Percentiles rank a stretch among this genome's conserved stretches.
Conservation (phyloP, 371 early-diverging fungal species). For the Mortierella sp. region DNA sequence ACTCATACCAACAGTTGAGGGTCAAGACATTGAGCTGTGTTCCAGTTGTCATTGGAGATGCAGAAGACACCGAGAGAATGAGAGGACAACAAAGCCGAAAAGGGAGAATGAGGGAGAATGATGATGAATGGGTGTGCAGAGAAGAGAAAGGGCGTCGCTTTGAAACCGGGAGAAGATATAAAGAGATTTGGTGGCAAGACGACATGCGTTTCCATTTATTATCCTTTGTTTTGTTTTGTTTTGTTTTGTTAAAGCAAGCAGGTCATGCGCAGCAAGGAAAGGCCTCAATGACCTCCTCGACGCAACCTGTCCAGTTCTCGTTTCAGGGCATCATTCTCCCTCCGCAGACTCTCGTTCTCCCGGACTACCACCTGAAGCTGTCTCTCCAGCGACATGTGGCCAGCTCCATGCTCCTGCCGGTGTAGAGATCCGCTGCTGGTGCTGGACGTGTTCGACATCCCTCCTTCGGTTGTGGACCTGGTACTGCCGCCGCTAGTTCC, state of each 20-base stretch:
- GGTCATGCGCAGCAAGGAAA: too few relatives aligned
- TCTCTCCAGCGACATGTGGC: slow-evolving; percentile 57
- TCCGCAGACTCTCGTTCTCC: slow-evolving; percentile 64
- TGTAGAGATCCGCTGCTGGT: slow-evolving; percentile 18
- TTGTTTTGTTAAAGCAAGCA: too few relatives aligned
- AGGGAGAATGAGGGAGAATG: not conserved
- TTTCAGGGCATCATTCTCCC: slow-evolving; percentile 66
- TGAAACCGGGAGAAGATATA: too few relatives aligned
- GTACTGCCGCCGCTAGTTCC: not conserved
- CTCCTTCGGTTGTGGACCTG: not conserved
- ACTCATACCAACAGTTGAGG: slow-evolving; percentile 40
- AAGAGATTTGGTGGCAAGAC: too few relatives aligned
- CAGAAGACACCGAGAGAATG: too few relatives aligned
- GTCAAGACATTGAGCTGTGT: slow-evolving; percentile 30
- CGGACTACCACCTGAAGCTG: slow-evolving; percentile 56
- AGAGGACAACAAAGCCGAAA: not conserved
- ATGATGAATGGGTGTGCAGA: not conserved
- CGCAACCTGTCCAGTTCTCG: slow-evolving; percentile 61
- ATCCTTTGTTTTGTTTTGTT: not conserved
- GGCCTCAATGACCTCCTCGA: slow-evolving; percentile 12
- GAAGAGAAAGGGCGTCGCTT: not conserved
- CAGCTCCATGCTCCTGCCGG: slow-evolving; percentile 19
- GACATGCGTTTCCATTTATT: not conserved
- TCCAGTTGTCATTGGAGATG: slow-evolving; percentile 11
- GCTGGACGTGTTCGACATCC: not conserved